Conservation (phyloP, 495 filamentous ascomycete genomes). For the Acidiella bohemica region DNA sequence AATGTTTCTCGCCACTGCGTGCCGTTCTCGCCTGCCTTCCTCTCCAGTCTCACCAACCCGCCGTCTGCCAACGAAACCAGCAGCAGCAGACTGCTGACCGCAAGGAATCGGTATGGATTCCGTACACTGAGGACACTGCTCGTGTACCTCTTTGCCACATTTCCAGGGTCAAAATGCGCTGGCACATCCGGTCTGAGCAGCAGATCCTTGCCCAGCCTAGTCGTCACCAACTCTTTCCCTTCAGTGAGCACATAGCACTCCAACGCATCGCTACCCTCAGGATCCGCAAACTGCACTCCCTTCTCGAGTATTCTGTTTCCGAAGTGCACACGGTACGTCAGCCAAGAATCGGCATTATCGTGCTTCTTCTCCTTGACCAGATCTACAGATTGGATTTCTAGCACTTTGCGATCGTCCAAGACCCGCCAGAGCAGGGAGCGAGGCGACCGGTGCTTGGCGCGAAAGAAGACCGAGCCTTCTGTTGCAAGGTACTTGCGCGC, state of each 20-base stretch:
- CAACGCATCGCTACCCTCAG: conserved; percentile 61
- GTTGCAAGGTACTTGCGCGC: conserved; percentile 56
- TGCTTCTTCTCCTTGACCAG: conserved; percentile 51
- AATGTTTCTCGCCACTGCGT: conserved; percentile 61
- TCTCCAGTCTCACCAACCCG: conserved; percentile 57
- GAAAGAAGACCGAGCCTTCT: conserved; percentile 72
- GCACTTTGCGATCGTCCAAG: conserved; percentile 60
- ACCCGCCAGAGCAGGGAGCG: conserved; percentile 83
- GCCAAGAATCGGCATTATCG: conserved; percentile 40
- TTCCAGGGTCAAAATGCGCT: conserved; percentile 63
- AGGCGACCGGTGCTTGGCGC: conserved; percentile 57
- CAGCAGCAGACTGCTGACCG: conserved; percentile 55
- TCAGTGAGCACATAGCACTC: conserved; percentile 65
- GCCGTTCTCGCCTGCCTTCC: conserved; percentile 54
- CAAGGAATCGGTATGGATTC: conserved; percentile 65
- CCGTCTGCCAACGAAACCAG: conserved; percentile 76
- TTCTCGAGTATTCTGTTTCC: conserved; percentile 52
- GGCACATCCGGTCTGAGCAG: conserved; percentile 26
- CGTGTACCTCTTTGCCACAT: conserved; percentile 52
- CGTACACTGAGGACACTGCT: conserved; percentile 64
- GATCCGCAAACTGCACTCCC: conserved; percentile 70
- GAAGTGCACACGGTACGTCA: conserved; percentile 67
- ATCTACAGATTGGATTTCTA: conserved; percentile 75
- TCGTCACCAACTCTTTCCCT: conserved; percentile 61
- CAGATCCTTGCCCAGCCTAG: conserved; percentile 39